These are phyloP conservation scores for Chlorella sp. DNA, from an alignment of 139 green algal species.

Conservation along the genomic window DNA sequence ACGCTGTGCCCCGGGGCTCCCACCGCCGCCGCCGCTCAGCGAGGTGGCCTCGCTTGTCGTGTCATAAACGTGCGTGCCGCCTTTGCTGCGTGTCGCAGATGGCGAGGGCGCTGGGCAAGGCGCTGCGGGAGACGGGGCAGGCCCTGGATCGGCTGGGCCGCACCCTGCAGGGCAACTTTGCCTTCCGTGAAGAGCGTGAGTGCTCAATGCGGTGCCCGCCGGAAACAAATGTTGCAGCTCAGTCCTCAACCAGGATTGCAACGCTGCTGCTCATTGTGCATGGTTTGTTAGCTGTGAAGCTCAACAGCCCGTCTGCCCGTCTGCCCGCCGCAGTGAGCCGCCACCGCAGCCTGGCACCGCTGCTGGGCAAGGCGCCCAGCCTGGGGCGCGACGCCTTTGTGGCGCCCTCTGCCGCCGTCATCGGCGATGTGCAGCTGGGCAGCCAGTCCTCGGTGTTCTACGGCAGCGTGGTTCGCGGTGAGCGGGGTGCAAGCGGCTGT, in stretches of 20 bases:
- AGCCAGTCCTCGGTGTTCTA: constrained; percentile 92
- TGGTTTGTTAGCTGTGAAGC: neutral
- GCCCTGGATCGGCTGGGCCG: constrained; percentile 91
- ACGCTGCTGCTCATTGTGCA: neutral
- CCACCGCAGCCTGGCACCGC: constrained; percentile 71
- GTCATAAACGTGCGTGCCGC: neutral
- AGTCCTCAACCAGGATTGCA: too few relatives aligned
- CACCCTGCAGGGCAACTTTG: constrained; percentile 84
- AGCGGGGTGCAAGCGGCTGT: neutral
- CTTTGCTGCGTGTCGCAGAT: neutral
- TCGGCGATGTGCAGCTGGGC: constrained; percentile 88
- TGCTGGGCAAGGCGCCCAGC: constrained; percentile 64
- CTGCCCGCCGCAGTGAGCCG: constrained; percentile 69
- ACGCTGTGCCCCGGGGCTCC: neutral
- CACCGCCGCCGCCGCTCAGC: too few relatives aligned
- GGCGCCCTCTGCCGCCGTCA: constrained; percentile 85
- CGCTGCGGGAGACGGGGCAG: constrained; percentile 91
- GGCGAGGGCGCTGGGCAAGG: neutral
- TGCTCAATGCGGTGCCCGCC: neutral
- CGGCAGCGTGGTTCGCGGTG: constrained; percentile 86
- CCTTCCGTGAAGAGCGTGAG: constrained; percentile 90
- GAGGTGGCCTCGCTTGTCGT: too few relatives aligned
- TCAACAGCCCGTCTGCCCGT: neutral
- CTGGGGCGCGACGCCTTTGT: constrained; percentile 81
- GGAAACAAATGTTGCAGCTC: too few relatives aligned